phyloP scores from a whole-genome alignment of 176 grass and related monocot species.

The Carex kokanica region DNA sequence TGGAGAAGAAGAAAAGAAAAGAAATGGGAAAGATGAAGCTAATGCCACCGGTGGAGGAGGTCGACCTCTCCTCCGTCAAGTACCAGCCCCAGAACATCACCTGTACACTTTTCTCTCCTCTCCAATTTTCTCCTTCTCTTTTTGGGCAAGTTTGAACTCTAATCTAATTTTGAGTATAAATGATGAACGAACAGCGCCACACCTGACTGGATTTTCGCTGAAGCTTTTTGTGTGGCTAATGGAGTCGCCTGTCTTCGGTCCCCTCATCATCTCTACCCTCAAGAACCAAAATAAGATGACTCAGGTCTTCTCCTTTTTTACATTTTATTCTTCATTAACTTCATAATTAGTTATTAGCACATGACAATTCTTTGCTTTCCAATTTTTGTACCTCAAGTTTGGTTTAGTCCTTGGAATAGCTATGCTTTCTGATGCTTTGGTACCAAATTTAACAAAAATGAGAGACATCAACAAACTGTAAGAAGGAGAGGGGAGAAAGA shows the following conservation, averaged over 20 bases:
- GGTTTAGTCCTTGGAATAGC: not conserved
- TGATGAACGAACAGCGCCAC: conserved; percentile 49
- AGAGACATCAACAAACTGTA: not conserved
- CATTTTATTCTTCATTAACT: not conserved
- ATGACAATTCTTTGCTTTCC: not conserved
- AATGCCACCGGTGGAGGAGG: conserved; percentile 61
- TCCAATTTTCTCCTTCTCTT: not conserved
- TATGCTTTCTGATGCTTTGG: not conserved
- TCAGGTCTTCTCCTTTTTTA: conserved; percentile 23
- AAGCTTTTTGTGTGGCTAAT: conserved; percentile 70
- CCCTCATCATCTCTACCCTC: conserved; percentile 43
- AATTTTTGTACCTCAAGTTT: not conserved
- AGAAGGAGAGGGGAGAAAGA: not conserved
- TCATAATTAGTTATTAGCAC: not conserved
- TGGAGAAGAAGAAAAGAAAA: not conserved
- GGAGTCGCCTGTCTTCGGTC: conserved; percentile 55
- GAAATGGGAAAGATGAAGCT: conserved; percentile 19
- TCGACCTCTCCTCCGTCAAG: conserved; percentile 55
- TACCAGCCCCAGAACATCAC: conserved; percentile 42
- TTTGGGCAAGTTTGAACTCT: not conserved
- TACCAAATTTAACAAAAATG: not conserved
- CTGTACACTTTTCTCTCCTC: conserved; percentile 11
- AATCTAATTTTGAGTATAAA: not conserved
- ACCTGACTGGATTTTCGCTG: conserved; percentile 55
- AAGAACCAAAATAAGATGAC: conserved; percentile 73